Base-by-base conservation (phyloP, 345 rosid genomes). In the Pugionium dolabratum region DNA sequence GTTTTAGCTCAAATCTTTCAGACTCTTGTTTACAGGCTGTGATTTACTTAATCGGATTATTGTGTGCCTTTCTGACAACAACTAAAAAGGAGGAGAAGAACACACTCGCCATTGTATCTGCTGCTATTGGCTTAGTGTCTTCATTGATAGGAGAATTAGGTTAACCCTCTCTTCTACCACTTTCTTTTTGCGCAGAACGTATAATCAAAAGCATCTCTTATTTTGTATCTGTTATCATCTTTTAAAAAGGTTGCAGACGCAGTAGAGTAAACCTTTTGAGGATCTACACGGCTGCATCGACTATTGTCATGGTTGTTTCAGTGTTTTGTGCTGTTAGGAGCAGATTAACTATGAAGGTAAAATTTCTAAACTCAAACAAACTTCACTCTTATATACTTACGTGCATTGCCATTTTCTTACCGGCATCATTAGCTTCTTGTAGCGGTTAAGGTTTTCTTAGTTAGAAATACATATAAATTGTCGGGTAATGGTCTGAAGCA, bases 81-180 rank as follows among this genome's bases (percentile, higher is more conserved):
- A 57, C 66, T 26, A 69, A 63, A 33, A 40, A 64, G 9, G 67
- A 53, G 2, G 71, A 64, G 37, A 65, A 8, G 62, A 70, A 70
- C 56, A 64, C 62, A 1, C 72, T 75, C 51, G 75, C 72, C 1
- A 54, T 81, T 67, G 73, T 80, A 6, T 70, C 83, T 69, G 69
- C 78, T 62, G 78, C 69, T 31, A 25, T 53, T 50, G 86, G 88
- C 1, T 71, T 81, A 4, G 11, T 81, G 30, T 79, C 81, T 60
- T 69, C 88, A 52, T 42, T 85, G 4, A 49, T 80, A 25, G 96
- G 86, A 72, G 90, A 85, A 55, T 66, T 85, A 36, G 94, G 96
- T 89, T 48, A 33, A 45, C 9, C 18, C 18, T 47, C 10, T 7
- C 64, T 43, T 31, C 31, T 11, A 37, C 32, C 45, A 5, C 40